These are phyloP conservation scores for Pseudopyrenochaeta lycopersici DNA, from an alignment of 2,329 filamentous ascomycete species.

Conservation along the genomic window DNA sequence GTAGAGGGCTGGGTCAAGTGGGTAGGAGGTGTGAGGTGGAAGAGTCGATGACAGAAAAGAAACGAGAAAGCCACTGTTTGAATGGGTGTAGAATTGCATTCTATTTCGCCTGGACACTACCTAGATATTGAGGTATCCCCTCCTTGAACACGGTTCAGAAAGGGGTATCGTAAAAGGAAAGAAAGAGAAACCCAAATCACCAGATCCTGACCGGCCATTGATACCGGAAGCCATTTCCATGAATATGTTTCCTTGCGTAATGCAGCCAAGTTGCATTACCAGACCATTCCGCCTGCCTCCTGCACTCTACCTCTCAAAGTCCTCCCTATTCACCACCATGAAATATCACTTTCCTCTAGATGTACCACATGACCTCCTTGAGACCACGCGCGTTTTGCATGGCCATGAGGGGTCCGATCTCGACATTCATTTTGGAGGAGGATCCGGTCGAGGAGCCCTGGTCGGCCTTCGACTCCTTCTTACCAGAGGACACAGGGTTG, in stretches of 20 bases:
- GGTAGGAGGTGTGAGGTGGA: conserved; percentile 80
- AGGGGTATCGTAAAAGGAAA: neutral
- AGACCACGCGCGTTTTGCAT: conserved; percentile 53
- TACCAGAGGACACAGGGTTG: conserved; percentile 46
- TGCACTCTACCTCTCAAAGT: too few relatives aligned
- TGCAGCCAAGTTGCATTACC: too few relatives aligned
- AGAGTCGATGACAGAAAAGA: conserved; percentile 57
- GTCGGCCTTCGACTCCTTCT: conserved; percentile 47
- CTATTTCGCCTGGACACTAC: neutral
- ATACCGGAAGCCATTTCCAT: neutral
- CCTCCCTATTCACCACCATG: too few relatives aligned
- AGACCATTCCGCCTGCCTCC: too few relatives aligned
- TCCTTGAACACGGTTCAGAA: neutral
- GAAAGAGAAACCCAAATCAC: neutral
- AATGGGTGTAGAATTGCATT: neutral
- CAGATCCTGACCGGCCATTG: neutral
- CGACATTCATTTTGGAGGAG: conserved; percentile 40
- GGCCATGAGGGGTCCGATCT: conserved; percentile 51
- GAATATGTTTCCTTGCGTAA: too few relatives aligned
- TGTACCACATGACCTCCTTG: conserved; percentile 60
- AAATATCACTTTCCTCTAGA: conserved; percentile 40
- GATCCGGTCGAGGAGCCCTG: conserved; percentile 39
- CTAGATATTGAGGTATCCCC: neutral
- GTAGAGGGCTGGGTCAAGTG: conserved; percentile 75
- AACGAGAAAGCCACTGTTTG: neutral